Evolutionary conservation across 495 filamentous ascomycete genomes (phyloP).

Genomic region (Hyaloscypha variabilis): DNA sequence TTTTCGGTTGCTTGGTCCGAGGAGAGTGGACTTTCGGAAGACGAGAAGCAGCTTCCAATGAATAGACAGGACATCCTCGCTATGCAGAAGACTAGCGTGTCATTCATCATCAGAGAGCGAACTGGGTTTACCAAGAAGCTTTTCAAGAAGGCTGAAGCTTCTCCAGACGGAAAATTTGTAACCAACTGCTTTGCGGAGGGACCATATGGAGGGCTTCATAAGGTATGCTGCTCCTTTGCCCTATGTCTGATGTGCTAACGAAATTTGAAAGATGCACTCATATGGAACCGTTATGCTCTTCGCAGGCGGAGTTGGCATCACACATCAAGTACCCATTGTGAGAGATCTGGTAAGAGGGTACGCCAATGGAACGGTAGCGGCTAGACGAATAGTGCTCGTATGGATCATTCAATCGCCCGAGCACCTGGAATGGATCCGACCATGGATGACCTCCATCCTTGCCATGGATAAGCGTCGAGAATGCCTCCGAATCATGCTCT

Average conservation of each 20-base stretch:
- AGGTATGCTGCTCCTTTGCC: slow-evolving; percentile 42
- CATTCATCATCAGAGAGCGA: slow-evolving; percentile 76
- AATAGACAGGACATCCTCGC: slow-evolving; percentile 58
- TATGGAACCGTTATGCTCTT: slow-evolving; percentile 89
- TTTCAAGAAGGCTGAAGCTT: slow-evolving; percentile 65
- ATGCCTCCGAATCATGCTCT: slow-evolving; percentile 81
- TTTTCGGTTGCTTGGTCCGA: slow-evolving; percentile 70
- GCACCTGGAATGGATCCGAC: slow-evolving; percentile 87
- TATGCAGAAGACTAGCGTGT: slow-evolving; percentile 66
- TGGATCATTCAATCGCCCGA: slow-evolving; percentile 92
- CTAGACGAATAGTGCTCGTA: slow-evolving; percentile 77
- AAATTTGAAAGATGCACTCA: slow-evolving; percentile 38
- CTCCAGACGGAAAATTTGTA: slow-evolving; percentile 59
- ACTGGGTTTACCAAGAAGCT: slow-evolving; percentile 83
- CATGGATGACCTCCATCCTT: slow-evolving; percentile 95
- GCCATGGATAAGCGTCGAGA: slow-evolving; percentile 81
- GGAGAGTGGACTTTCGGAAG: slow-evolving; percentile 46
- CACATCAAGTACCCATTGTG: slow-evolving; percentile 80
- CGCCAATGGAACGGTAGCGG: slow-evolving; percentile 70
- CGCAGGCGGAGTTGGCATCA: slow-evolving; percentile 87
- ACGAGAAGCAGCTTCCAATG: slow-evolving; percentile 57
- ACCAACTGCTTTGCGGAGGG: slow-evolving; percentile 75
- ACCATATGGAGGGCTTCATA: slow-evolving; percentile 73
- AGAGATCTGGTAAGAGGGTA: slow-evolving; percentile 74
- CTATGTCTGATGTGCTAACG: neutral